Base-by-base conservation (phyloP, 139 green algal genomes). In the Closterium sp. region DNA sequence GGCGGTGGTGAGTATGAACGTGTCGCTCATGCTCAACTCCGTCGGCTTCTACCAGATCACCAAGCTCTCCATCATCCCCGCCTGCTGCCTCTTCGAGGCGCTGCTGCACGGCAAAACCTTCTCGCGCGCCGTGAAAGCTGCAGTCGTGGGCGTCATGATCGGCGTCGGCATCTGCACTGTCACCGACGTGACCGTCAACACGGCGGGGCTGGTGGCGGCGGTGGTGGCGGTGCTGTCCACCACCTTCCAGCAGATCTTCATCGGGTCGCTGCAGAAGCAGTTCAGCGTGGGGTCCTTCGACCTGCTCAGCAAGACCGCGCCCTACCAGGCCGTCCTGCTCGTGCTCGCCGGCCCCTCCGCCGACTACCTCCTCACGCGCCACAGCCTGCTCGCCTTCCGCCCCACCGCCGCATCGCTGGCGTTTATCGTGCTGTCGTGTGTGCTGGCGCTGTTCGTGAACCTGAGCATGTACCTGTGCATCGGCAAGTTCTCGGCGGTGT, bases 31-130 rank as follows among this genome's bases (percentile, higher is more conserved):
- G 94, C 36, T 97, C 90, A 96, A 96, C 91, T 92, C 91, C 0
- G 95, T 97, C 4, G 90, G 91, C 0, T 89, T 91, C 35, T 91
- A 89, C 69, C 89, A 91, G 96, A 96, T 98, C n/a, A 95, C 97
- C 84, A 99, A 99, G 95, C 96, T 99, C 35, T 94, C 98, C 35
- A 98, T 98, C 93, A 98, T 98, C 91, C 97, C 97, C 4, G 98
- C 97, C 88, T 86, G 81, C 81, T 86, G 81, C 81, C 21, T 98
- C 9, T 92, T 98, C 88, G 97, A 99, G 94, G 84, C 87, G 10
- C 89, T 97, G n/a, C 97, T 93, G 1, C 84, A 94, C 8, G 93
- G 96, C 10, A 91, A 97, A 23, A 76, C 84, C 0, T 96, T 95
- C 12, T 96, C 98, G 2, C 2, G 96, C 4, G 84, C 96, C 1